A percentile compares a stretch with the other conserved stretches of the same genome.
Conservation (phyloP, 768 basidiomycete species). For the Kwoniella shandongensis region DNA sequence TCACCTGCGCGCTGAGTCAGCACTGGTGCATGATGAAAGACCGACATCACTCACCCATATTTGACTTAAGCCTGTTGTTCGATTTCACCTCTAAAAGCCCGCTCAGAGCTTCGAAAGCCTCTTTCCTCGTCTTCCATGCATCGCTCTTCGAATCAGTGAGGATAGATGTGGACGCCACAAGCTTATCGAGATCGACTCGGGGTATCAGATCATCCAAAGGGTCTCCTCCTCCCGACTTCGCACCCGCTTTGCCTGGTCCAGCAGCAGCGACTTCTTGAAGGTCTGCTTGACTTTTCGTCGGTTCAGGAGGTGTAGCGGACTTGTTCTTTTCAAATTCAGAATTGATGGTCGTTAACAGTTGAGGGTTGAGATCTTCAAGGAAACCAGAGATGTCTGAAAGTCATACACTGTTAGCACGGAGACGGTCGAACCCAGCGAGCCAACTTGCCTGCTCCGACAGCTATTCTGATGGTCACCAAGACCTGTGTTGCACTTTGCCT, state of each 20-base stretch:
- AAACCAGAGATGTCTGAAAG: conserved; percentile 80
- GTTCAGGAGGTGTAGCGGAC: conserved; percentile 71
- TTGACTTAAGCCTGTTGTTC: conserved; percentile 87
- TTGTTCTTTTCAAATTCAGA: conserved; percentile 91
- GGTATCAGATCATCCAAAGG: conserved; percentile 93
- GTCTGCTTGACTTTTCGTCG: conserved; percentile 74
- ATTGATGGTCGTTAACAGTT: conserved; percentile 84
- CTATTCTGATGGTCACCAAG: conserved; percentile 84
- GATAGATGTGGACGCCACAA: conserved; percentile 80
- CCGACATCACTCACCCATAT: conserved; percentile 64
- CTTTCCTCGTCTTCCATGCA: conserved; percentile 95
- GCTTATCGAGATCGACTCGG: conserved; percentile 82
- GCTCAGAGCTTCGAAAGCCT: conserved; percentile 81
- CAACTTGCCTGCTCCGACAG: conserved; percentile 77
- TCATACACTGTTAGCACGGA: not conserved
- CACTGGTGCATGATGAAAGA: not conserved
- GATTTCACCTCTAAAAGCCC: conserved; percentile 81
- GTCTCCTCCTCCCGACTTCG: conserved; percentile 60
- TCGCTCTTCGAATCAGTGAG: conserved; percentile 83
- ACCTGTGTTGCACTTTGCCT: conserved; percentile 91
- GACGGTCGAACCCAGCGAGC: not conserved
- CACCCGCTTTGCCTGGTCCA: conserved; percentile 55
- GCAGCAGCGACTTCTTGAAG: conserved; percentile 59
- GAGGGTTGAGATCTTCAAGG: conserved; percentile 89
- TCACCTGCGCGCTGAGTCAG: conserved; percentile 64